A percentile compares a stretch with the other conserved stretches of the same genome.
Evolutionary conservation across 192 early-diverging fungal genomes (phyloP).

Genomic region (Coemansia sp.): DNA sequence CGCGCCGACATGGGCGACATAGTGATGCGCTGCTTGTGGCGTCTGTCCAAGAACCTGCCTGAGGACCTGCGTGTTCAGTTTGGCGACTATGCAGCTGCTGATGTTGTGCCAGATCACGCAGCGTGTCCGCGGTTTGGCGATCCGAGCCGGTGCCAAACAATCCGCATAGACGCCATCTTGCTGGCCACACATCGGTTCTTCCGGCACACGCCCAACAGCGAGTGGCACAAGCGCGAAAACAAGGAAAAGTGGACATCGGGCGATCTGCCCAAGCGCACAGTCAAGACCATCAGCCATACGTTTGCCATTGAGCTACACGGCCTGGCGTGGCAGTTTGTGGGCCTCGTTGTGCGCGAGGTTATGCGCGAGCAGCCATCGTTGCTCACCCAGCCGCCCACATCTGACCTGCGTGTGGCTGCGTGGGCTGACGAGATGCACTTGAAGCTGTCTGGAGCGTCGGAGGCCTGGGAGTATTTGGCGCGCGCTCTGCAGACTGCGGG

Average conservation of each 20-base stretch:
- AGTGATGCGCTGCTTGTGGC: slow-evolving; percentile 97
- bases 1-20: slow-evolving; percentile 78
- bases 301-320: slow-evolving; percentile 60
- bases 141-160: not conserved
- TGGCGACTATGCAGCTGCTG: slow-evolving; percentile 56
- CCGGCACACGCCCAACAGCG: slow-evolving; percentile 70
- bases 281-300: slow-evolving; percentile 88
- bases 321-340: slow-evolving; percentile 40
- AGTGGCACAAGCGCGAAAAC: slow-evolving; percentile 81
- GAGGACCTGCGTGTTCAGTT: slow-evolving; percentile 63
- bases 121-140: slow-evolving; percentile 6
- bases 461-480: slow-evolving; percentile 39
- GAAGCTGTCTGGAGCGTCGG: slow-evolving; percentile 25
- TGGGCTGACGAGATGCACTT: slow-evolving; percentile 30
- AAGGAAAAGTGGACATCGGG: slow-evolving; percentile 65
- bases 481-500: slow-evolving; percentile 10
- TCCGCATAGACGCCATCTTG: slow-evolving; percentile 53
- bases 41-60: slow-evolving; percentile 83
- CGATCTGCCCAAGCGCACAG: slow-evolving; percentile 92
- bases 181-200: slow-evolving; percentile 83
- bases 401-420: not conserved
- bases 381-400: slow-evolving; percentile 14
- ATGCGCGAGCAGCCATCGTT: slow-evolving; percentile 24
- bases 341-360: slow-evolving; percentile 35
- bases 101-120: slow-evolving; percentile 1